Percentiles rank a stretch among this genome's conserved stretches.
Conservation (phyloP, 2,329 filamentous ascomycete species). For the Neonectria magnoliae region DNA sequence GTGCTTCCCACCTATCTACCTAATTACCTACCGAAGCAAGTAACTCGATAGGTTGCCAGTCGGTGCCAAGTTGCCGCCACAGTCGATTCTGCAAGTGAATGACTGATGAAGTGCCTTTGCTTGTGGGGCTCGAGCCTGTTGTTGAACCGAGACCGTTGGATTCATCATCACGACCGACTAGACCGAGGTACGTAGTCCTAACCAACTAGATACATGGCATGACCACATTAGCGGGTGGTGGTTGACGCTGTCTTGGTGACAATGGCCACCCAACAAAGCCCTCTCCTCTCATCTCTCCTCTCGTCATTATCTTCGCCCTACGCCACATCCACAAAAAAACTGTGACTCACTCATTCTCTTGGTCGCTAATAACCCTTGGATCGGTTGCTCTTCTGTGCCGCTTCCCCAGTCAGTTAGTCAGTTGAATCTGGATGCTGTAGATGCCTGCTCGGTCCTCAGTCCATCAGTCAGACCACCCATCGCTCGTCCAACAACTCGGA, state of each 20-base stretch:
- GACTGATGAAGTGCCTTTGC: neutral
- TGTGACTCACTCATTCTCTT: neutral
- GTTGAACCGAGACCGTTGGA: conserved; percentile 1
- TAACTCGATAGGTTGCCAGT: too few species aligned
- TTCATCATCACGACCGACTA: conserved; percentile 4
- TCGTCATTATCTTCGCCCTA: neutral
- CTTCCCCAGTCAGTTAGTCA: neutral
- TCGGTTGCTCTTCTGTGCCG: neutral
- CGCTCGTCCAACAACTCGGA: neutral
- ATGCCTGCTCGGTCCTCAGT: neutral
- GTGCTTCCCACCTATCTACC: neutral
- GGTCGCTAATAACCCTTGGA: neutral
- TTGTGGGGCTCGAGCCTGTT: neutral
- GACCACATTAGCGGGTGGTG: neutral
- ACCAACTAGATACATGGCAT: neutral
- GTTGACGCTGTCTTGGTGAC: neutral
- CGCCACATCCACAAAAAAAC: neutral
- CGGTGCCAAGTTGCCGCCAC: too few species aligned
- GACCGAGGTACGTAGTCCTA: neutral
- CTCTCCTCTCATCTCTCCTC: neutral
- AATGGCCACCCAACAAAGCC: neutral
- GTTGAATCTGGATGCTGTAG: too few species aligned
- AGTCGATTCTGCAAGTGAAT: neutral
- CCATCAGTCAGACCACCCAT: neutral
- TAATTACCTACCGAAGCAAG: too few species aligned